phyloP scores from a whole-genome alignment of 306 rosid species.

The Cucumis sativus region DNA sequence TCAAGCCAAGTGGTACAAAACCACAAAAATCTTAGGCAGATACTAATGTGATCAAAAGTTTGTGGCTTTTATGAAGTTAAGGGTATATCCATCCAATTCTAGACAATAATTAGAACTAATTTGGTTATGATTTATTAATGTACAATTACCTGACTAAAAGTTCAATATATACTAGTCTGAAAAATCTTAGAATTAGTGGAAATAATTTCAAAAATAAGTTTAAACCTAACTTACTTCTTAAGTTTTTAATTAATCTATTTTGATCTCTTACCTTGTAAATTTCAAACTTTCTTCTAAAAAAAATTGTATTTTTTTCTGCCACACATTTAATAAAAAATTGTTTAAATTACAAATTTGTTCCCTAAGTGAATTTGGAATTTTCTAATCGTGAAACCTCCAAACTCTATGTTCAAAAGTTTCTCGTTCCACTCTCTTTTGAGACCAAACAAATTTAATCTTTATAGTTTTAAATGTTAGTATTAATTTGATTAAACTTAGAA shows the following conservation, averaged over 20 bases:
- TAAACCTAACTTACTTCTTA: not conserved
- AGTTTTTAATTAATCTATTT: not conserved
- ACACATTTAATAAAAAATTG: not conserved
- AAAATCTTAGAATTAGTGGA: not conserved
- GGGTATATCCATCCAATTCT: not conserved
- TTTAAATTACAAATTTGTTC: no score
- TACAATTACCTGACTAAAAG: not conserved
- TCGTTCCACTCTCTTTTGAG: no score
- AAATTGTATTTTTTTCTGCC: not conserved
- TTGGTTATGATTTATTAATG: not conserved
- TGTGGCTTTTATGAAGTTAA: not conserved
- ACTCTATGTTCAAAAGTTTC: no score
- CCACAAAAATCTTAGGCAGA: not conserved
- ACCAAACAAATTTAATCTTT: no score
- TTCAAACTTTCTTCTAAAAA: not conserved
- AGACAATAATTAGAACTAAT: not conserved
- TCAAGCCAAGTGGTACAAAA: not conserved
- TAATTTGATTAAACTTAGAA: no score
- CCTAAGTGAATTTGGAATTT: no score
- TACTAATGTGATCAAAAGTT: not conserved
- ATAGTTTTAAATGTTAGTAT: no score
- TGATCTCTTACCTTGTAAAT: not conserved
- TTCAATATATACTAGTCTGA: not conserved
- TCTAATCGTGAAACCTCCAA: no score
- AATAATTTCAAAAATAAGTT: not conserved